These are phyloP conservation scores for Microbotryomycetes sp. DNA, from an alignment of 1,284 basidiomycete genomes.

Conservation along the genomic window DNA sequence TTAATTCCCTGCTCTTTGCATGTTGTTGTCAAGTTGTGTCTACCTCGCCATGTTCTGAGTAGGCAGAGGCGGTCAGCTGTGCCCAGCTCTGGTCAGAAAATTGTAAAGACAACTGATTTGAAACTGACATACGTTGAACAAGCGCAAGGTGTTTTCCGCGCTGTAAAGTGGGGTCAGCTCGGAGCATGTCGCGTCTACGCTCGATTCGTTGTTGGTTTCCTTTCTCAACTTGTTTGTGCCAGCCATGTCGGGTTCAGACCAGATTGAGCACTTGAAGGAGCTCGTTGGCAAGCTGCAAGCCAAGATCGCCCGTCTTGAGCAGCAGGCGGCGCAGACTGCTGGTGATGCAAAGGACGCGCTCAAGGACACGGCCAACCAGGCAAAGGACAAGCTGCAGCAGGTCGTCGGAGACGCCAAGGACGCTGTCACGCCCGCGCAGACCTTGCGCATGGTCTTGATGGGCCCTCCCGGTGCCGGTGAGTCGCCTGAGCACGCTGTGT, in stretches of 20 bases:
- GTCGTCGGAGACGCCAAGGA: constrained; percentile 29
- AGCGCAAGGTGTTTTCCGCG: too few species aligned
- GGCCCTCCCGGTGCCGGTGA: constrained; percentile 93
- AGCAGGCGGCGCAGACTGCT: constrained; percentile 50
- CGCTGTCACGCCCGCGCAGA: constrained; percentile 56
- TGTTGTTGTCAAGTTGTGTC: too few species aligned
- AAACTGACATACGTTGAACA: too few species aligned
- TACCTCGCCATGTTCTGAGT: too few species aligned
- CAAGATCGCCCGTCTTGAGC: constrained; percentile 67
- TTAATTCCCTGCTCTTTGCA: too few species aligned
- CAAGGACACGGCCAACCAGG: constrained; percentile 41
- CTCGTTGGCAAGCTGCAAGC: constrained; percentile 66
- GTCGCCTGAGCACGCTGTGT: constrained; percentile 41
- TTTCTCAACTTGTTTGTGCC: too few species aligned
- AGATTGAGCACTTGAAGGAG: constrained; percentile 82
- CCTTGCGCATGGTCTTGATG: constrained; percentile 81
- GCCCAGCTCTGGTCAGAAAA: too few species aligned
- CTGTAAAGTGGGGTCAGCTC: too few species aligned
- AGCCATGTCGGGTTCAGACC: constrained; percentile 38
- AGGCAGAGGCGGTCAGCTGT: too few species aligned
- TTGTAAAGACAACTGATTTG: too few species aligned
- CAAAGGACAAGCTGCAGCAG: constrained; percentile 43
- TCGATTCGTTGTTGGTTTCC: too few species aligned
- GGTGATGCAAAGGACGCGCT: constrained; percentile 38
- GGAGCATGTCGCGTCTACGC: too few species aligned